A percentile compares a stretch with the other conserved stretches of the same genome.
Conservation (phyloP, 176 grass and related monocot species). For the Alloteropsis semialata region DNA sequence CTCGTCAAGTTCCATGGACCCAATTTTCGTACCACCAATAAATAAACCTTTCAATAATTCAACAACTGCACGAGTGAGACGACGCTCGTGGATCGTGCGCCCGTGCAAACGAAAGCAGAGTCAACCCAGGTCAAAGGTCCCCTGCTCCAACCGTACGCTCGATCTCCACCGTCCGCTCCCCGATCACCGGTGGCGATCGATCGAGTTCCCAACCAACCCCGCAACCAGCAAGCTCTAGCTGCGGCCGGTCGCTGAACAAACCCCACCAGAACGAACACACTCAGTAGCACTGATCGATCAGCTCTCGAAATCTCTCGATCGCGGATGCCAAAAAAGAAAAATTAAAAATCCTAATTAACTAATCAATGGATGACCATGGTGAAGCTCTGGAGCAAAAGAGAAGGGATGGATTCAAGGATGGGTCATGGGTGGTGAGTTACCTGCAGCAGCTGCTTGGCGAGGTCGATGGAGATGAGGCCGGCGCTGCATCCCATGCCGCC, state of each 20-base stretch:
- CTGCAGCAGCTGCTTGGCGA: conserved; percentile 91
- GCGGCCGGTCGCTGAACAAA: conserved; percentile 3
- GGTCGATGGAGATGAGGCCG: conserved; percentile 87
- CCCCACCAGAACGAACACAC: background rate
- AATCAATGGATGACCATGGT: too few species aligned
- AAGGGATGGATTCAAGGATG: too few species aligned
- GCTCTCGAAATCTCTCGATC: background rate
- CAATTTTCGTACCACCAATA: too few species aligned
- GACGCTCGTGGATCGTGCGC: background rate
- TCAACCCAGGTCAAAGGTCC: background rate
- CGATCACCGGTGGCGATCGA: background rate
- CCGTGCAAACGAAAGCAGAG: background rate
- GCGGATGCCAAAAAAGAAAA: background rate
- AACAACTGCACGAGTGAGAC: background rate
- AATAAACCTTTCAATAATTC: background rate
- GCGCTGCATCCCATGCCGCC: conserved; percentile 92
- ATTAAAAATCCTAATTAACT: too few species aligned
- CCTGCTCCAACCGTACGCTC: background rate
- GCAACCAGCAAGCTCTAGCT: background rate
- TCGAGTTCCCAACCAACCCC: background rate
- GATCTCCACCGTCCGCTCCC: background rate
- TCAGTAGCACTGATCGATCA: background rate
- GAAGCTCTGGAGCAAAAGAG: too few species aligned
- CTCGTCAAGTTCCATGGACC: background rate
- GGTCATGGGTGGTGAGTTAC: background rate